Percentiles rank a stretch among this genome's conserved stretches.
These are phyloP conservation scores for Cercospora beticola DNA, from an alignment of 2,329 filamentous ascomycete genomes.

Conservation along the genomic window DNA sequence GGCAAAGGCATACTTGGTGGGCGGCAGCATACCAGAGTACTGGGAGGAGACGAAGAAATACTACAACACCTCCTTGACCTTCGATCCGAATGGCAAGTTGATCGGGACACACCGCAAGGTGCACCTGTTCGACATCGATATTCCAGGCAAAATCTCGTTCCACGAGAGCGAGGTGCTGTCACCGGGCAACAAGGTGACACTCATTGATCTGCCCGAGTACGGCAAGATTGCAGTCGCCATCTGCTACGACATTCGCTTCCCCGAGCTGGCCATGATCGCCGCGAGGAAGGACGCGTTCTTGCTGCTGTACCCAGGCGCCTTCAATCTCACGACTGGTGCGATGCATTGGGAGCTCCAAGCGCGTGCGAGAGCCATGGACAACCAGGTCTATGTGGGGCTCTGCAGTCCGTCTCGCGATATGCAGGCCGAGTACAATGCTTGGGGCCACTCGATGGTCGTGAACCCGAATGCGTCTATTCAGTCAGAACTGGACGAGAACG, in stretches of 20 bases:
- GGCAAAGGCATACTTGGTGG: slow-evolving; percentile 76
- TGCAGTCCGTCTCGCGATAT: slow-evolving; percentile 87
- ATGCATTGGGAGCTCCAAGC: slow-evolving; percentile 88
- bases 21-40: slow-evolving; percentile 88
- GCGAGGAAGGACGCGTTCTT: slow-evolving; percentile 83
- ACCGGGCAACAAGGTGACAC: slow-evolving; percentile 78
- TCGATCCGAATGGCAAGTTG: slow-evolving; percentile 73
- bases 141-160: slow-evolving; percentile 91
- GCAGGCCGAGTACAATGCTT: slow-evolving; percentile 78
- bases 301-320: slow-evolving; percentile 91
- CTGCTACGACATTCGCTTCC: slow-evolving; percentile 97
- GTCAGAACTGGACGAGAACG: slow-evolving; percentile 72
- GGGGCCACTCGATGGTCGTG: slow-evolving; percentile 84
- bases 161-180: slow-evolving; percentile 85
- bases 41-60: slow-evolving; percentile 65
- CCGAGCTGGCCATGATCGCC: slow-evolving; percentile 86
- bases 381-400: slow-evolving; percentile 89
- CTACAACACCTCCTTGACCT: slow-evolving; percentile 89
- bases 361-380: slow-evolving; percentile 82
- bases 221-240: slow-evolving; percentile 86
- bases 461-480: slow-evolving; percentile 86
- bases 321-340: slow-evolving; percentile 89
- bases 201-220: slow-evolving; percentile 84
- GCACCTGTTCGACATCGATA: slow-evolving; percentile 96
- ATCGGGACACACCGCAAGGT: slow-evolving; percentile 90